Evolutionary conservation across 2,329 filamentous ascomycete species (phyloP).

Genomic region (Phaeosphaeriaceae sp.): DNA sequence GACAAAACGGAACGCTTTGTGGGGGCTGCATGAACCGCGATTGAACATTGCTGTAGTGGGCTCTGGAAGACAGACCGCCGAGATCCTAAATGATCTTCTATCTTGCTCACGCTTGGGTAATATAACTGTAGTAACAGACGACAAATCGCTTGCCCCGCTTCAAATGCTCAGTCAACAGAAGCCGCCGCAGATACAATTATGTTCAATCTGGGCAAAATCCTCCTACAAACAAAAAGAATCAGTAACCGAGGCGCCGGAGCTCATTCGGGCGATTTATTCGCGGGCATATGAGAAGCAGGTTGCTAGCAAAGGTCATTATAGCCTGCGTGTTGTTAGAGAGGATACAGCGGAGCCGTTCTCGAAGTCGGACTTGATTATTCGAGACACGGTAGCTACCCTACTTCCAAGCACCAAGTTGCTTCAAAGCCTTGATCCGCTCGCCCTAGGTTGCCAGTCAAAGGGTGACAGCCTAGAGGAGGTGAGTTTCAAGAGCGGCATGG

Average conservation of each 20-base stretch:
- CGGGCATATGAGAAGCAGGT: slow-evolving; percentile 46
- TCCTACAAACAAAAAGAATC: slow-evolving; percentile 23
- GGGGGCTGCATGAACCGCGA: slow-evolving; percentile 33
- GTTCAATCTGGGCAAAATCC: slow-evolving; percentile 46
- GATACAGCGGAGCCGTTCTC: slow-evolving; percentile 32
- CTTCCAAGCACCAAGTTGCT: slow-evolving; percentile 31
- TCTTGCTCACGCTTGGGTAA: slow-evolving; percentile 43
- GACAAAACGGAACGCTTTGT: slow-evolving; percentile 37
- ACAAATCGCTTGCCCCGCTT: slow-evolving; percentile 38
- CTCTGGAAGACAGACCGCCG: slow-evolving; percentile 33
- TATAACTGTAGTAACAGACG: slow-evolving; percentile 44
- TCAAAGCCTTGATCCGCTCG: slow-evolving; percentile 39
- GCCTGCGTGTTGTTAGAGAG: slow-evolving; percentile 36
- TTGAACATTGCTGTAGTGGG: slow-evolving; percentile 42
- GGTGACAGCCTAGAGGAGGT: slow-evolving; percentile 47
- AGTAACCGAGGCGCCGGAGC: slow-evolving; percentile 33
- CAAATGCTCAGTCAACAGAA: slow-evolving; percentile 32
- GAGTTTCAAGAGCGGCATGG: slow-evolving; percentile 45
- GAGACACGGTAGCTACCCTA: slow-evolving; percentile 27
- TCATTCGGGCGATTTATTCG: slow-evolving; percentile 43
- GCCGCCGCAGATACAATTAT: slow-evolving; percentile 38
- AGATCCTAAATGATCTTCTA: slow-evolving; percentile 44
- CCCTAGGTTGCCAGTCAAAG: slow-evolving; percentile 43
- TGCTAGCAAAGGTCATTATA: slow-evolving; percentile 38
- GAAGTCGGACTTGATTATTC: slow-evolving; percentile 38